phyloP scores from a whole-genome alignment of 306 rosid species.

The Pterocarpus macrocarpus region DNA sequence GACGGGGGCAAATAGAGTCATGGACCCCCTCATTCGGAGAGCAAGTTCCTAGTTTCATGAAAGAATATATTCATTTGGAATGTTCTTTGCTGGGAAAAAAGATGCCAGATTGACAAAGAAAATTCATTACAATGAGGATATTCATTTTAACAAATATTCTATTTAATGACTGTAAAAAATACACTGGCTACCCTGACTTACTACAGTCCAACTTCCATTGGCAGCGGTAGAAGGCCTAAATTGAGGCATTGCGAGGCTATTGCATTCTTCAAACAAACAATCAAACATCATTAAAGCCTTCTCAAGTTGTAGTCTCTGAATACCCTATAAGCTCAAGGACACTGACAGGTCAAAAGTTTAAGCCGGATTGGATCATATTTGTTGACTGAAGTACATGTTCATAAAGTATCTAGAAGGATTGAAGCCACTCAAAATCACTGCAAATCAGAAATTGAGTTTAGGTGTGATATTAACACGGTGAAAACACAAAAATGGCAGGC shows the following conservation, averaged over 20 bases:
- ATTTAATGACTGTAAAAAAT: slow-evolving; percentile 55
- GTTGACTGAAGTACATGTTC: slow-evolving; percentile 86
- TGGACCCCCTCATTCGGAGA: background rate
- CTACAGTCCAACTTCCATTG: slow-evolving; percentile 59
- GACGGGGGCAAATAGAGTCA: background rate
- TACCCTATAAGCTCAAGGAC: slow-evolving; percentile 58
- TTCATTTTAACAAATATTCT: slow-evolving; percentile 59
- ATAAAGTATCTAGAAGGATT: slow-evolving; percentile 97
- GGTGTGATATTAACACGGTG: slow-evolving; percentile 20
- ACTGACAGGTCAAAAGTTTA: slow-evolving; percentile 59
- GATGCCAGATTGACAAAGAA: slow-evolving; percentile 47
- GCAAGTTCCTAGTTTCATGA: background rate
- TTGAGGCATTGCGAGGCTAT: slow-evolving; percentile 47
- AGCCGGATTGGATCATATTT: slow-evolving; percentile 58
- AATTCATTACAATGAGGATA: slow-evolving; percentile 57
- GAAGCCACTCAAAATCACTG: slow-evolving; percentile 98
- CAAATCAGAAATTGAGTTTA: slow-evolving; percentile 51
- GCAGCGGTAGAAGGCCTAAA: slow-evolving; percentile 57
- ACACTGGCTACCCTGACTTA: slow-evolving; percentile 60
- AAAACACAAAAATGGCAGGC: slow-evolving; percentile 41
- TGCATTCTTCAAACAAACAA: slow-evolving; percentile 50
- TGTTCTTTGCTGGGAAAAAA: slow-evolving; percentile 46
- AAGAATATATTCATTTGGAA: slow-evolving; percentile 28
- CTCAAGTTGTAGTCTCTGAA: slow-evolving; percentile 54
- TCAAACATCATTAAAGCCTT: slow-evolving; percentile 54